These are phyloP conservation scores for Dothiorella sarmentorum DNA, from an alignment of 2,329 filamentous ascomycete species.

Conservation along the genomic window DNA sequence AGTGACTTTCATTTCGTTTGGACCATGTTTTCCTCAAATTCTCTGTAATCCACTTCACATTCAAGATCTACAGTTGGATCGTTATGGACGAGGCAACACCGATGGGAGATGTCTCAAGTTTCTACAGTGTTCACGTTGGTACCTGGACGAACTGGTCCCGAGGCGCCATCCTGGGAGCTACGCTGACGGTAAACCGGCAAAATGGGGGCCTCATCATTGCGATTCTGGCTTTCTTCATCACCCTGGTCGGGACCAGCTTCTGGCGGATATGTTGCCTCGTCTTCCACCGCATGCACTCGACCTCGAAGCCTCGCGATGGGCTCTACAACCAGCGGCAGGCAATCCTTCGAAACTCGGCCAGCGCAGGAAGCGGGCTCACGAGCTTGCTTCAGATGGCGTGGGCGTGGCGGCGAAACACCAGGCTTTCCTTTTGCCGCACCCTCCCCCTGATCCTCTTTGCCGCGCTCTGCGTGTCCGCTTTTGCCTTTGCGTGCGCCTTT, in stretches of 20 bases:
- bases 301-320: constrained; percentile 25
- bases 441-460: constrained; percentile 26
- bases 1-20: too few species aligned
- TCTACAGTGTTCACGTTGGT: constrained; percentile 19
- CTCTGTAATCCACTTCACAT: too few species aligned
- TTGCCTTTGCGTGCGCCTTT: constrained; percentile 28
- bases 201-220: constrained; percentile 25
- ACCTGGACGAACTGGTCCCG: constrained; percentile 25
- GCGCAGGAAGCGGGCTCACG: constrained; percentile 20
- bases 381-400: background rate
- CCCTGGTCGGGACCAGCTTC: constrained; percentile 26
- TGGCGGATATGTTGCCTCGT: constrained; percentile 31
- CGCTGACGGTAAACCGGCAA: constrained; percentile 22
- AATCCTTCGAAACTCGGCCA: constrained; percentile 34
- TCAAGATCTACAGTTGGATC: too few species aligned
- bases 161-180: constrained; percentile 20
- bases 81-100: too few species aligned
- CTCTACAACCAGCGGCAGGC: constrained; percentile 33
- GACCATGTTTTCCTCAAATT: too few species aligned
- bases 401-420: constrained; percentile 21
- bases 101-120: background rate
- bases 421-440: constrained; percentile 1
- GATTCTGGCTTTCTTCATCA: constrained; percentile 24
- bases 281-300: constrained; percentile 26
- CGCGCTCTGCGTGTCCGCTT: constrained; percentile 25